These are phyloP conservation scores for Chlorella sp. DNA, from an alignment of 139 green algal genomes.

Conservation along the genomic window DNA sequence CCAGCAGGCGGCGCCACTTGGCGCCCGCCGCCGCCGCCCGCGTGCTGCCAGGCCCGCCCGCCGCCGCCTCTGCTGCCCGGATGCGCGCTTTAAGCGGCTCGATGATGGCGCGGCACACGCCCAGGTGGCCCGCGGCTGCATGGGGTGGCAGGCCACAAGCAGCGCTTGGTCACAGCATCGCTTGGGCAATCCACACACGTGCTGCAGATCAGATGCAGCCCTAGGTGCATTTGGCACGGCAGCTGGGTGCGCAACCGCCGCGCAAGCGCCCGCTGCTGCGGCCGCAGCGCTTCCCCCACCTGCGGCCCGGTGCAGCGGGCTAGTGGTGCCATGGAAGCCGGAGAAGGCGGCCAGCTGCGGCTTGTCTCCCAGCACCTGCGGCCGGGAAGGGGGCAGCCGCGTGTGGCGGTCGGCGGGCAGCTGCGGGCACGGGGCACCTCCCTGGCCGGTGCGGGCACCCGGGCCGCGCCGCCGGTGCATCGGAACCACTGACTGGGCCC, in stretches of 20 bases:
- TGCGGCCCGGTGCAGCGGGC: conserved; percentile 43
- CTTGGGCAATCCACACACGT: too few species aligned
- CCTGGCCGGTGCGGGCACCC: neutral
- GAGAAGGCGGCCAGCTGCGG: conserved; percentile 45
- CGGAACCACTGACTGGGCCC: neutral
- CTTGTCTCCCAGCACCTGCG: conserved; percentile 28
- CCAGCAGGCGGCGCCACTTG: conserved; percentile 38
- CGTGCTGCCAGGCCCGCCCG: neutral
- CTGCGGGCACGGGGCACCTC: neutral
- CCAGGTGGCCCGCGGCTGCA: conserved; percentile 28
- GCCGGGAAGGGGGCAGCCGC: too few species aligned
- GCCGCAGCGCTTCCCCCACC: neutral
- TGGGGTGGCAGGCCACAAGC: too few species aligned
- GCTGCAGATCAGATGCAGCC: neutral
- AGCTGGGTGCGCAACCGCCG: neutral
- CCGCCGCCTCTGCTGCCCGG: neutral
- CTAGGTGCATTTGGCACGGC: neutral
- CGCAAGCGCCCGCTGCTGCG: too few species aligned
- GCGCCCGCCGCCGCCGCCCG: neutral
- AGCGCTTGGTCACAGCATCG: too few species aligned
- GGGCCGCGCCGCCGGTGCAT: neutral
- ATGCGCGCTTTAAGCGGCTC: conserved; percentile 31
- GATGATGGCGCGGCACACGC: conserved; percentile 39
- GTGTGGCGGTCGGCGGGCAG: neutral
- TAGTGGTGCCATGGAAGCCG: conserved; percentile 40